Conservation (phyloP, 2,329 filamentous ascomycete species). For the Fusarium hostae region DNA sequence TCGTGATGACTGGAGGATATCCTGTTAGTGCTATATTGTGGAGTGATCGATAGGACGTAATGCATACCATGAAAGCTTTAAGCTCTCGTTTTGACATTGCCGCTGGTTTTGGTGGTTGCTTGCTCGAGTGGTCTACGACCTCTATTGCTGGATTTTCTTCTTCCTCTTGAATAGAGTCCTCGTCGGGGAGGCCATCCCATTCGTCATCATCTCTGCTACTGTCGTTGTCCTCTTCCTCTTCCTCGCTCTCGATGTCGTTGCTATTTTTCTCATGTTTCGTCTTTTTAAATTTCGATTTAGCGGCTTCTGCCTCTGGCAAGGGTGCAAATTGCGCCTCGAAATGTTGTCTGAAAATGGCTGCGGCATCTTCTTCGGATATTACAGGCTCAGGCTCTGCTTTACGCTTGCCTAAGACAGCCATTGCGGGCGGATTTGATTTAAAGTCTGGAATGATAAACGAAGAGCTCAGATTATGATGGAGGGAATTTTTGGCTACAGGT, state of each 20-base stretch:
- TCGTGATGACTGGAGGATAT: conserved; percentile 56
- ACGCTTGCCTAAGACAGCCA: conserved; percentile 63
- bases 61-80: conserved; percentile 79
- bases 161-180: conserved; percentile 38
- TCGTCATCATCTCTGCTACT: conserved; percentile 40
- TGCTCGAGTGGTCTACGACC: conserved; percentile 69
- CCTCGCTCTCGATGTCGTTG: conserved; percentile 50
- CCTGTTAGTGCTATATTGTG: conserved; percentile 8
- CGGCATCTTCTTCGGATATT: conserved; percentile 63
- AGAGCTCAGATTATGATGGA: conserved; percentile 1
- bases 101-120: conserved; percentile 50
- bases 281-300: conserved; percentile 41
- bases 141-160: conserved; percentile 58
- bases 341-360: conserved; percentile 81
- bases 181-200: conserved; percentile 46
- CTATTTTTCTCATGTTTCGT: conserved; percentile 44
- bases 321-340: conserved; percentile 92
- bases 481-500: conserved; percentile 26
- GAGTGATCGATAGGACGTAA: not conserved
- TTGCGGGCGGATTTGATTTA: conserved; percentile 34
- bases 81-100: conserved; percentile 74
- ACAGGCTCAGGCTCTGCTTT: conserved; percentile 51
- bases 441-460: conserved; percentile 1
- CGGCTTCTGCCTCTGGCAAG: conserved; percentile 56
- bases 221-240: conserved; percentile 45